phyloP scores from a whole-genome alignment of 768 basidiomycete species.

The Infundibulicybe gibba region DNA sequence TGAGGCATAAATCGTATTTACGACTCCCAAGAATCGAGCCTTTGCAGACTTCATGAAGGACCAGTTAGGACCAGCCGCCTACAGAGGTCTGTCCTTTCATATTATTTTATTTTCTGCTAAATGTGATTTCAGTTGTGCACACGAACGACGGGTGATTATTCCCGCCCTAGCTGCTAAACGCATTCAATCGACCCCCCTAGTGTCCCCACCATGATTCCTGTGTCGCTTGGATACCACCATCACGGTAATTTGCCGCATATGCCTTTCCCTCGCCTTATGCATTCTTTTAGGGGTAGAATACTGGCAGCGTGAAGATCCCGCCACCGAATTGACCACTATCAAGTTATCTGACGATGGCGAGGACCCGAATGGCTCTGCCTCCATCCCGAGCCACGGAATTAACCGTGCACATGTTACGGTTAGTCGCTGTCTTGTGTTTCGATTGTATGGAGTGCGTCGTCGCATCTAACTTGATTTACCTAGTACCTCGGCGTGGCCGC shows the following conservation, averaged over 20 bases:
- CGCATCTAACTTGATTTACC: not conserved
- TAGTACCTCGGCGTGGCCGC: conserved; percentile 37
- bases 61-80: conserved; percentile 33
- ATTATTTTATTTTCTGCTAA: not conserved
- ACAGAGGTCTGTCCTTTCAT: conserved; percentile 32
- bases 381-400: conserved; percentile 41
- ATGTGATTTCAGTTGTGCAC: conserved; percentile 39
- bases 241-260: conserved; percentile 30
- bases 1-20: not conserved
- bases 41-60: conserved; percentile 44
- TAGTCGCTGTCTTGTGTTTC: not conserved
- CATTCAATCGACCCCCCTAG: conserved; percentile 16
- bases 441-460: too few relatives aligned
- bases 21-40: conserved; percentile 32
- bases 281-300: conserved; percentile 40
- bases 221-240: conserved; percentile 45
- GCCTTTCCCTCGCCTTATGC: not conserved
- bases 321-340: conserved; percentile 33
- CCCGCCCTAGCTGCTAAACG: not conserved
- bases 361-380: conserved; percentile 45
- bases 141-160: conserved; percentile 39
- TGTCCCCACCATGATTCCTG: conserved; percentile 50
- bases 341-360: conserved; percentile 42
- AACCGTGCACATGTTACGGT: conserved; percentile 45
- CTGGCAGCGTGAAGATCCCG: conserved; percentile 43